phyloP scores from a whole-genome alignment of 345 rosid species.

The Carallia brachiata region DNA sequence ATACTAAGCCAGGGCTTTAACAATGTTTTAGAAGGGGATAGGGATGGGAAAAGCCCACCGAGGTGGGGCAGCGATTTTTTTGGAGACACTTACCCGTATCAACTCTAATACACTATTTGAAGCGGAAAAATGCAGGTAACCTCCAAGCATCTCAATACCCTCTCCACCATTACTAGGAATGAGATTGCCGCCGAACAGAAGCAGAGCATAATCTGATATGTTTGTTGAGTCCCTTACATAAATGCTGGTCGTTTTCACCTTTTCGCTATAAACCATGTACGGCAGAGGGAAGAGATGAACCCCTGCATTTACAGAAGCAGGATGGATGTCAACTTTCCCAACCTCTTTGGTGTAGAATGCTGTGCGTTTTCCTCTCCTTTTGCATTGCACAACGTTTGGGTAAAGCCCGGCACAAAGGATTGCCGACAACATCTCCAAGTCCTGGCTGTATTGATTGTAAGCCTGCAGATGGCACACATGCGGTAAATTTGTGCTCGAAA shows the following conservation, averaged over 20 bases:
- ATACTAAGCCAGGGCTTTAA: neutral
- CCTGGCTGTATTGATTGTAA: conserved; percentile 74
- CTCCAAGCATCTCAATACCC: conserved; percentile 95
- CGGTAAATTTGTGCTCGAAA: neutral
- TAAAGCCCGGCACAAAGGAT: conserved; percentile 92
- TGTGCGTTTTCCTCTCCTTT: conserved; percentile 88
- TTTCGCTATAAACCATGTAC: conserved; percentile 85
- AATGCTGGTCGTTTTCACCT: conserved; percentile 82
- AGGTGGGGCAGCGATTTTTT: neutral
- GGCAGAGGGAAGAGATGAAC: conserved; percentile 77
- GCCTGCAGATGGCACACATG: conserved; percentile 44
- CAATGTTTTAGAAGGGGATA: neutral
- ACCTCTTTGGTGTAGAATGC: conserved; percentile 91
- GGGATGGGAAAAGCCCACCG: neutral
- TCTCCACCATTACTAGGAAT: conserved; percentile 67
- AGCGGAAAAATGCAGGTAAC: conserved; percentile 95
- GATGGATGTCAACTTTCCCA: conserved; percentile 93
- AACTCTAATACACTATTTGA: conserved; percentile 73
- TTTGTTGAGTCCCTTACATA: conserved; percentile 83
- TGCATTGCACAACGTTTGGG: conserved; percentile 97
- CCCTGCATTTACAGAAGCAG: conserved; percentile 87
- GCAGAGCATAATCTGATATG: conserved; percentile 92
- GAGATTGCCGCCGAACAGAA: conserved; percentile 86
- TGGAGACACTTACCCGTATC: conserved; percentile 49
- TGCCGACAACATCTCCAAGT: conserved; percentile 87